phyloP scores from a whole-genome alignment of 108 stramenopile species.

The Fragilaria crotonensis region DNA sequence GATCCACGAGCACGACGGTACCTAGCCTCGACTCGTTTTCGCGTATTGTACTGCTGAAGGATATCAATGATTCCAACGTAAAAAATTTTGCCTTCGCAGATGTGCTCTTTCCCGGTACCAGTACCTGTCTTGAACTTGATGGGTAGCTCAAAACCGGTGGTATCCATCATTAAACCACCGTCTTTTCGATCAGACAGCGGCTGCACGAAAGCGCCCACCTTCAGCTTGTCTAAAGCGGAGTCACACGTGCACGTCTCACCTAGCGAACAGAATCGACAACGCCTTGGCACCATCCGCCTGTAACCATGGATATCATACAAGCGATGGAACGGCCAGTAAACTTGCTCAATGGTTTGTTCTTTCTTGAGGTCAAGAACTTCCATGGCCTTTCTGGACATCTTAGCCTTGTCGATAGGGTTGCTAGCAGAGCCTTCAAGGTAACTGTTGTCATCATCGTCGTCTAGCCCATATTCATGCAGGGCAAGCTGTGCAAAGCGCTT shows the following conservation, averaged over 20 bases:
- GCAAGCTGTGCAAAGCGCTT: not conserved
- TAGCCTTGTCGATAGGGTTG: conserved; percentile 13
- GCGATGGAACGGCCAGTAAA: conserved; percentile 85
- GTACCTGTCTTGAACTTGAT: conserved; percentile 31
- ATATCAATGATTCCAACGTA: conserved; percentile 97
- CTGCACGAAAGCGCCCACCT: conserved; percentile 43
- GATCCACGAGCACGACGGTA: conserved; percentile 49
- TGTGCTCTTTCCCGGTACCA: conserved; percentile 39
- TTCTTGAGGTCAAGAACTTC: conserved; percentile 46
- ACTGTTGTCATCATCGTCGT: conserved; percentile 78
- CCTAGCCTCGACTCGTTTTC: conserved; percentile 80
- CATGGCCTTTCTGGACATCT: conserved; percentile 3
- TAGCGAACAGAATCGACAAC: conserved; percentile 15
- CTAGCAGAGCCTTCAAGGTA: conserved; percentile 53
- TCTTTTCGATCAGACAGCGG: conserved; percentile 78
- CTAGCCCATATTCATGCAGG: conserved; percentile 24
- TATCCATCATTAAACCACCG: conserved; percentile 82
- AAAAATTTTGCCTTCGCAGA: conserved; percentile 80
- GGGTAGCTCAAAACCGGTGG: conserved; percentile 44
- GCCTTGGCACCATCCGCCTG: conserved; percentile 47
- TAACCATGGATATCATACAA: conserved; percentile 69
- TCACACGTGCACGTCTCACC: conserved; percentile 22
- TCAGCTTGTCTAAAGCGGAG: conserved; percentile 6
- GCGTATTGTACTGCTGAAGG: conserved; percentile 90
- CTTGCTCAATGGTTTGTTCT: conserved; percentile 72